Percentiles rank a stretch among this genome's conserved stretches.
Evolutionary conservation across 495 filamentous ascomycete genomes (phyloP).

Genomic region (Tuber magnatum): DNA sequence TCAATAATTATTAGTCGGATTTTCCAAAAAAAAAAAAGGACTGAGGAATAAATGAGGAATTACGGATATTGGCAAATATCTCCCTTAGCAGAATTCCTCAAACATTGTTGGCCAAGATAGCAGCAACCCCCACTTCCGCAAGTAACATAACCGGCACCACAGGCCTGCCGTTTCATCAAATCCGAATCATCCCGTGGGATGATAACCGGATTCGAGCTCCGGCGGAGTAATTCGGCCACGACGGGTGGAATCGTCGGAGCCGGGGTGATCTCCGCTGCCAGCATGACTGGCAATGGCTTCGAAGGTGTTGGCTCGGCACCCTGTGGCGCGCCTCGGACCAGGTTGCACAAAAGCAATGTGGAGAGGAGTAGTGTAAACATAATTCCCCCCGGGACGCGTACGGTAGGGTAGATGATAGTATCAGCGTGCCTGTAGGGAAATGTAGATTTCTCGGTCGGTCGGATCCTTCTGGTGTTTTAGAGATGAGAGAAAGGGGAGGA

Average conservation of each 20-base stretch:
- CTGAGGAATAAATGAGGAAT: neutral
- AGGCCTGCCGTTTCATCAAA: neutral
- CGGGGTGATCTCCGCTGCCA: neutral
- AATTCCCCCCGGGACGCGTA: neutral
- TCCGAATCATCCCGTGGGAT: neutral
- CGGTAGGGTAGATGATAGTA: neutral
- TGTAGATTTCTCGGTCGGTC: neutral
- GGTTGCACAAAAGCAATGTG: neutral
- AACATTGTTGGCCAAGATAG: neutral
- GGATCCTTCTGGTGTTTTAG: neutral
- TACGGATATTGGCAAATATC: slow-evolving; percentile 1
- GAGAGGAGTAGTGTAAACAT: neutral
- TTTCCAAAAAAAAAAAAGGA: neutral
- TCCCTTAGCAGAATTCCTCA: neutral
- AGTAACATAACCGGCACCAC: neutral
- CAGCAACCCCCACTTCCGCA: neutral
- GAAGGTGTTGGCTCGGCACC: neutral
- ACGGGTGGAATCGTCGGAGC: neutral
- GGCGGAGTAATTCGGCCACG: neutral
- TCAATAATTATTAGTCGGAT: neutral
- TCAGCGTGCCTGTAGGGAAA: neutral
- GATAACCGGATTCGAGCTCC: neutral
- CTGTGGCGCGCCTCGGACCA: neutral
- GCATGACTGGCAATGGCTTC: neutral
- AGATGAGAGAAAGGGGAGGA: neutral